These are phyloP conservation scores for Talaromyces liani DNA, from an alignment of 495 filamentous ascomycete genomes.

Conservation along the genomic window DNA sequence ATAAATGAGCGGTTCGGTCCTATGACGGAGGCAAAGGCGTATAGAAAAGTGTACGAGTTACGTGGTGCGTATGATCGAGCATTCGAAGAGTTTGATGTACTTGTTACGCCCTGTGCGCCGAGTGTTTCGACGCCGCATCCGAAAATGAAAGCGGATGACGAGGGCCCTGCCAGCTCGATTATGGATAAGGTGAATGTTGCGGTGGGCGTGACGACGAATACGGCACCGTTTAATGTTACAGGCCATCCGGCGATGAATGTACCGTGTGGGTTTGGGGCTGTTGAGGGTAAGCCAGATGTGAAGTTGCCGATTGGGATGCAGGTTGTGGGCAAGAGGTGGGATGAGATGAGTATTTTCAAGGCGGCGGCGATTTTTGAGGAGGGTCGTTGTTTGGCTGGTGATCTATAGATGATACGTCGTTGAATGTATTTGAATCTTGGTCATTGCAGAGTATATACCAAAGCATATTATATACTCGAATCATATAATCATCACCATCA, in stretches of 20 bases:
- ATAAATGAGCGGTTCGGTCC: not conserved
- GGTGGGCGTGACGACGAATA: conserved; percentile 45
- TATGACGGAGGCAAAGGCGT: conserved; percentile 22
- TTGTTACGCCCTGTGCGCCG: conserved; percentile 36
- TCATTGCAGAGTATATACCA: not conserved
- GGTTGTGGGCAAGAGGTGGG: conserved; percentile 45
- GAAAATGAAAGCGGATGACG: conserved; percentile 7
- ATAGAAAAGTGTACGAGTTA: conserved; percentile 33
- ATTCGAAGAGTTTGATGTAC: conserved; percentile 34
- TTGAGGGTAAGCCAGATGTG: conserved; percentile 32
- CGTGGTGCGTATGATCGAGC: conserved; percentile 37
- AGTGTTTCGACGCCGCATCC: conserved; percentile 31
- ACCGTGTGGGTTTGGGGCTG: conserved; percentile 42
- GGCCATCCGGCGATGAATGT: conserved; percentile 52
- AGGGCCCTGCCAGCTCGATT: conserved; percentile 7
- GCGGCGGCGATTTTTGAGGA: conserved; percentile 20
- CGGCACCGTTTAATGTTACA: conserved; percentile 47
- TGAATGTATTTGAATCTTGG: not conserved
- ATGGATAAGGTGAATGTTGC: conserved; percentile 32
- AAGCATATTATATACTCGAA: not conserved
- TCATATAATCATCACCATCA: not conserved
- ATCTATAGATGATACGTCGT: not conserved
- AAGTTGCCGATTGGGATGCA: conserved; percentile 51
- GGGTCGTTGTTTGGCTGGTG: not conserved
- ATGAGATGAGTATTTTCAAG: conserved; percentile 25